These are phyloP conservation scores for Ophiostoma sp. DNA, from an alignment of 2,329 filamentous ascomycete species.

Conservation along the genomic window DNA sequence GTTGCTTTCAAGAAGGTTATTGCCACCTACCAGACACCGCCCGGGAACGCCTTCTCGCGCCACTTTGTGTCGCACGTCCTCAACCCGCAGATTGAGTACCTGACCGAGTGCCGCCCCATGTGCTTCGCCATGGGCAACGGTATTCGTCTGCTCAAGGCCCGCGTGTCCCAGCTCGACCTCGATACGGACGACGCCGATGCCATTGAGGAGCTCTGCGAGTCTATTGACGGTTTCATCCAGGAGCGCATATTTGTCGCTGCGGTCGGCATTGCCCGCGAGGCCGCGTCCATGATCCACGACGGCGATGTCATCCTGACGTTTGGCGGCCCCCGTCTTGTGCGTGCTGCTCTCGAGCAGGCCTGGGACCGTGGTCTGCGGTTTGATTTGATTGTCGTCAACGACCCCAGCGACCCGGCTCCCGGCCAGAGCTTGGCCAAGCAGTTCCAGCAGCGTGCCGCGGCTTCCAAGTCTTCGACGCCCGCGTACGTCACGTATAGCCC, in stretches of 20 bases:
- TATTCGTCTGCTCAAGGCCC: conserved; percentile 89
- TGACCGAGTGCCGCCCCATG: conserved; percentile 91
- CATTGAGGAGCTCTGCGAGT: conserved; percentile 73
- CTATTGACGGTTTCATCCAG: conserved; percentile 86
- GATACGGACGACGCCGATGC: conserved; percentile 78
- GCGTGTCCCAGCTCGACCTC: conserved; percentile 87
- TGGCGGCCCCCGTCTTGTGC: conserved; percentile 81
- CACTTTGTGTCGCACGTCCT: conserved; percentile 90
- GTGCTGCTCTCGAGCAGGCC: conserved; percentile 76
- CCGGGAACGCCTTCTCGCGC: conserved; percentile 78
- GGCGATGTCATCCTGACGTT: conserved; percentile 85
- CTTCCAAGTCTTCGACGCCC: conserved; percentile 59
- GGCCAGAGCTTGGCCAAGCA: conserved; percentile 65
- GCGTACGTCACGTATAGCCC: conserved; percentile 72
- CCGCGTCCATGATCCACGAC: conserved; percentile 71
- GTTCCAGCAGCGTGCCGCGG: conserved; percentile 45
- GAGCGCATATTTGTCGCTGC: conserved; percentile 88
- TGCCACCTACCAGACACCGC: conserved; percentile 85
- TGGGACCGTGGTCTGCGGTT: conserved; percentile 71
- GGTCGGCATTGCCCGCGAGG: conserved; percentile 77
- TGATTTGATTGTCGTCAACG: conserved; percentile 80
- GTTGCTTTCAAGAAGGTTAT: conserved; percentile 91
- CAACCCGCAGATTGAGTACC: conserved; percentile 91
- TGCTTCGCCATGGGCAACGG: conserved; percentile 97
- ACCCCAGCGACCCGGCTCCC: conserved; percentile 54